Conservation (phyloP, 1,284 basidiomycete species). For the Ganoderma boninense region DNA sequence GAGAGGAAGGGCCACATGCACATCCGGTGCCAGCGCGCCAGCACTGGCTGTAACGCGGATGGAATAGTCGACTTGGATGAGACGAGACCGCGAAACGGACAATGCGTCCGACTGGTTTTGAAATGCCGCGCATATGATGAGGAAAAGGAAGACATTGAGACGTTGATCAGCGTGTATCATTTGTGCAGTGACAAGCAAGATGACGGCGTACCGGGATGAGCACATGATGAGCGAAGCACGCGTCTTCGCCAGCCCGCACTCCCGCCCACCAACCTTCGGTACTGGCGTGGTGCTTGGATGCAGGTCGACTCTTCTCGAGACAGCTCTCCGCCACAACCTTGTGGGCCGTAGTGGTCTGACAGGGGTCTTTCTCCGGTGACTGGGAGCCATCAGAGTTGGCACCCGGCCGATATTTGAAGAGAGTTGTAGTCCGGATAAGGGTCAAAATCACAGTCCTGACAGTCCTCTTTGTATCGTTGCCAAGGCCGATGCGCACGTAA, state of each 20-base stretch:
- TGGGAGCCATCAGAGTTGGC: conserved; percentile 47
- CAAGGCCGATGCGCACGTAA: conserved; percentile 74
- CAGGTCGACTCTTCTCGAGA: conserved; percentile 73
- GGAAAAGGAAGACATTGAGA: background rate
- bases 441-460: conserved; percentile 76
- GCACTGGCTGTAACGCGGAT: conserved; percentile 77
- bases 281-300: conserved; percentile 74
- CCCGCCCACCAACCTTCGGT: conserved; percentile 92
- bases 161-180: conserved; percentile 12
- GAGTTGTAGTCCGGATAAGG: conserved; percentile 77
- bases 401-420: conserved; percentile 67
- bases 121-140: background rate
- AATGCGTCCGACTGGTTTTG: conserved; percentile 73
- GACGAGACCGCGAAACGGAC: conserved; percentile 75
- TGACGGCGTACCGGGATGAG: conserved; percentile 72
- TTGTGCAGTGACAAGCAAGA: background rate
- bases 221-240: conserved; percentile 70
- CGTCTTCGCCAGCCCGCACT: conserved; percentile 67
- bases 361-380: conserved; percentile 58
- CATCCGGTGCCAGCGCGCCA: conserved; percentile 70
- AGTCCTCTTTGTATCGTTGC: conserved; percentile 79
- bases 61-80: conserved; percentile 84
- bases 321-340: conserved; percentile 73
- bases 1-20: conserved; percentile 76
- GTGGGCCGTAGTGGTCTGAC: conserved; percentile 65